Base-by-base conservation (phyloP, 2,329 filamentous ascomycete genomes). In the Colletotrichum salicis region DNA sequence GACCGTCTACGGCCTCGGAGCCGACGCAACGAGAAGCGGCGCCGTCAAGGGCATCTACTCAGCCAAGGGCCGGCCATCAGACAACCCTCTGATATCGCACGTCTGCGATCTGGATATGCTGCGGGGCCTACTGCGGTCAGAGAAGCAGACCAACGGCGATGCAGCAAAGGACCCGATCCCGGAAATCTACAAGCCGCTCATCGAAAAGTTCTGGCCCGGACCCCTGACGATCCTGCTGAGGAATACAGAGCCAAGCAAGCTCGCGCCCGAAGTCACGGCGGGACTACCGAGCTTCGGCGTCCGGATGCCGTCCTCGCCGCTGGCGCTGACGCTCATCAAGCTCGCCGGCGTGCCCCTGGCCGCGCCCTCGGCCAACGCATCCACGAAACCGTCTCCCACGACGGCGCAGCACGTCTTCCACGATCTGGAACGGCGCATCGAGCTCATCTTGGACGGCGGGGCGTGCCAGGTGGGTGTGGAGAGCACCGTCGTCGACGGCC, bases 1-100 rank as follows among this genome's bases (percentile, higher is more conserved):
- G 83, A 99, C 96, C 0, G 96, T 99, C 0, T 99, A 99, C 80
- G 96, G 96, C 0, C 88, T 99, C 8, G 96, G 95, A n/a, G 96
- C 96, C 15, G 96, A 98, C 83, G 96, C 96, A 12, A 98, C 95
- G 31, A 90, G 94, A 76, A 94, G 92, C 77, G 86, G 85, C 29
- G 93, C 96, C 2, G 96, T 98, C 7, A 91, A 88, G 78, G 95
- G 95, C n/a, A 99, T 99, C 75, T 99, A 96, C 81, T 87, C 90
- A 27, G 95, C 94, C 64, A 99, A 99, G 83, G 93, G 94, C 67
- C 86, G 96, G 67, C 96, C 96, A 4, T 93, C 93, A 7, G 96
- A 99, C 79, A 99, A 99, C 80, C 96, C 96, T 22, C 89, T 99
- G 70, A 99, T 99, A 76, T 91, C 98, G 29, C 96, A 99, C 81